Evolutionary conservation across 495 filamentous ascomycete species (phyloP), one percentile per base, ranked within the genome.

Genomic region (Hypoxylon lienhwacheense): DNA sequence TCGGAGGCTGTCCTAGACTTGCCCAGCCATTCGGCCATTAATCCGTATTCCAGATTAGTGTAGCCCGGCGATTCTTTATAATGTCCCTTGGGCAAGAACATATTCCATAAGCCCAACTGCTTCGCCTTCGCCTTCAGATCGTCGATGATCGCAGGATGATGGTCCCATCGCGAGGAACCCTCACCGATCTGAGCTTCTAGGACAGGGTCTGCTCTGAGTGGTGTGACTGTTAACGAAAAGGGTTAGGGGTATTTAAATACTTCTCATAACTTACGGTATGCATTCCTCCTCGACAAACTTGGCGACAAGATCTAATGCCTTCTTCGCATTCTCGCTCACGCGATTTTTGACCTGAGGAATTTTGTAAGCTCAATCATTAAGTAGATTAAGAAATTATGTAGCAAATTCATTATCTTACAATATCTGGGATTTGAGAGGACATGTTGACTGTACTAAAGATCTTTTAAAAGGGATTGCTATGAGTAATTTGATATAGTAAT

Each of bases 261-360:
- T 63, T 40, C 32, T 8, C 32, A 60, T 49, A 3, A 55, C 77
- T 73, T 67, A 81, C 77, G 88, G 85, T 62, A 95, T 86, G 66
- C 91, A 98, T 75, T 96, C 91, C 69, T 92, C 91, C 68, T 97
- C 92, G 51, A 98, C 92, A 66, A 98, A 97, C 66, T 89, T 90
- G 71, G 91, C 88, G 52, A 97, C 90, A 76, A 92, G 36, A 43
- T 76, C 71, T 42, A 74, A 37, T 20, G 68, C 88, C 74, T 87
- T 81, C 77, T 82, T 85, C 34, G 91, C 91, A 55, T 81, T 78
- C 21, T 95, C 89, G 77, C 88, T 90, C 46, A 96, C 88, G 59
- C 77, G 73, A 54, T 74, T 60, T 46, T 70, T 68, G 31, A 79
- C 77, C 79, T 82, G n/a, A 47, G 35, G 19, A 32, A n/a, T 17